Base-by-base conservation (phyloP, 2,329 filamentous ascomycete species). In the Lachnellula willkommii region DNA sequence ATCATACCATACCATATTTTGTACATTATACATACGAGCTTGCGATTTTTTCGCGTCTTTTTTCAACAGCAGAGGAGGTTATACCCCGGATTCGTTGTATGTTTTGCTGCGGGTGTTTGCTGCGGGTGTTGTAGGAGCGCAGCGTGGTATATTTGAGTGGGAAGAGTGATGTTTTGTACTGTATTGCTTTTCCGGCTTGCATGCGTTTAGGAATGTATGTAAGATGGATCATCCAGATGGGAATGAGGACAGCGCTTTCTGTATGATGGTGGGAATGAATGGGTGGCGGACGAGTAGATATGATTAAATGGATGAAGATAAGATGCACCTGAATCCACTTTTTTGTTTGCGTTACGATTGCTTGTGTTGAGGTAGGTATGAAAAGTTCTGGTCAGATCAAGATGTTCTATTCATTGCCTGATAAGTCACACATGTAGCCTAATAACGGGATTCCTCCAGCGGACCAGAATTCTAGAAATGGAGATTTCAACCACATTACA, bases 41-140 rank as follows among this genome's bases (percentile, higher is more conserved):
- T 17, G 28, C 40, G 11, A 47, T 24, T 50, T 39, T 47, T 40
- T 50, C 24, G 15, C 28, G 37, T 55, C 32, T 17, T 51, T 51
- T 26, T 50, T 55, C 14, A 32, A 24, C 20, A 49, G 55, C 55
- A 53, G 50, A 53, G 55, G 55, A 57, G 55, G 55, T 57, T 57
- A 57, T 57, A 57, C 55, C 55, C 55, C 50, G 53, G 51, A 56
- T 45, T 52, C 43, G 43, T 40, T 53, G 53, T 32, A 47, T 28
- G 36, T 51, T 49, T 32, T 32, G 28, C 28, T 32, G 28, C 28
- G 28, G 28, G 39, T 42, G 39, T 49, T 32, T 32, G 28, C 28
- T 32, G 28, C 28, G 28, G 28, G 39, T 42, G 39, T 42, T 42
- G 39, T 7, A 11, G 15, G 15, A n/a, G 39, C 17, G 15, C 9